Conservation (phyloP, 2,329 filamentous ascomycete genomes). For the Penicillium sp. region DNA sequence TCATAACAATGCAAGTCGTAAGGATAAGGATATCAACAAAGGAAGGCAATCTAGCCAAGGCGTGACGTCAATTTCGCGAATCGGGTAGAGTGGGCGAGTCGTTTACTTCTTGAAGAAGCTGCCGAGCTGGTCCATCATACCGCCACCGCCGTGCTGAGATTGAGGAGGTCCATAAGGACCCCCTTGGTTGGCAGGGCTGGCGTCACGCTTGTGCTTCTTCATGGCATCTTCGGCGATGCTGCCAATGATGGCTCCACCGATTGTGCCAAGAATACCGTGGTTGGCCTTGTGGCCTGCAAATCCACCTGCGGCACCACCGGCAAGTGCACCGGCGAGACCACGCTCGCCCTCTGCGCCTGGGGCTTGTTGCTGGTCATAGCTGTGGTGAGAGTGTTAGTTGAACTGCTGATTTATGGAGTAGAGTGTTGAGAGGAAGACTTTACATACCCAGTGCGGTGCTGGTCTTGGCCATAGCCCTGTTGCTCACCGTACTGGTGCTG, state of each 20-base stretch:
- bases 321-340: slow-evolving; percentile 43
- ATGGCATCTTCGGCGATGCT: slow-evolving; percentile 41
- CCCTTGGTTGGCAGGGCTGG: slow-evolving; percentile 19
- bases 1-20: slow-evolving; percentile 9
- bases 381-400: slow-evolving; percentile 13
- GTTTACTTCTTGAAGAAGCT: slow-evolving; percentile 36
- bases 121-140: slow-evolving; percentile 31
- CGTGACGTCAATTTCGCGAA: neutral
- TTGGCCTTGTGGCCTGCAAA: slow-evolving; percentile 44
- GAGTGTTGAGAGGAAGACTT: neutral
- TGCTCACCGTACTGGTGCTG: slow-evolving; percentile 17
- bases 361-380: slow-evolving; percentile 24
- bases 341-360: slow-evolving; percentile 41
- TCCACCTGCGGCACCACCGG: slow-evolving; percentile 43
- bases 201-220: slow-evolving; percentile 40
- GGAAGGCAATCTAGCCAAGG: slow-evolving; percentile 1
- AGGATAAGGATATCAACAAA: slow-evolving; percentile 12
- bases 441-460: slow-evolving; percentile 26
- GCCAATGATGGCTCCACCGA: slow-evolving; percentile 45
- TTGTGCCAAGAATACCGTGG: slow-evolving; percentile 44
- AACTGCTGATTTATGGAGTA: neutral
- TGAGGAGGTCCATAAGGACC: slow-evolving; percentile 22
- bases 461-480: slow-evolving; percentile 24
- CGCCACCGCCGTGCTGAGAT: slow-evolving; percentile 9
- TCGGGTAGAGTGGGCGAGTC: neutral